Base-by-base conservation (phyloP, 495 filamentous ascomycete species). In the Penicillium atrosanguineum region DNA sequence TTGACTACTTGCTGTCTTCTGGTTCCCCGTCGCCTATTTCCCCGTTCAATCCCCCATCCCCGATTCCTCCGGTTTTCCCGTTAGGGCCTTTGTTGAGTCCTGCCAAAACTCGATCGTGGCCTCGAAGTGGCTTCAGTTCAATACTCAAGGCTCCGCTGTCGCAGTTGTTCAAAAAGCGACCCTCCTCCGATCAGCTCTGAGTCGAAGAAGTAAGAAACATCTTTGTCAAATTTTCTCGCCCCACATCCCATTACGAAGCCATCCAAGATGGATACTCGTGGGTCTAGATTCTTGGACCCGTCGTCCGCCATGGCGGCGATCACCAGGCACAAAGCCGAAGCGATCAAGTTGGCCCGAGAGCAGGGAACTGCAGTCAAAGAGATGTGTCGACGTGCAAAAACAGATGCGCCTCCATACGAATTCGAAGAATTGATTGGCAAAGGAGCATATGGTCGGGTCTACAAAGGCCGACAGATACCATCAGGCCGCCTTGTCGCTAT, bases 391-490 rank as follows among this genome's bases (percentile, higher is more conserved):
- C 62, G 74, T 42, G 74, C 74, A 16, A 76, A 77, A 55, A 67
- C 71, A 0, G 71, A 77, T 11, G 59, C 69, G 3, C 79, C 79
- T 11, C 80, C 82, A 1, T 98, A 95, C 58, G 83, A 83, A 12
- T 89, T 98, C 38, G 78, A 87, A 36, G 93, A 97, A 68, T 73
- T 97, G 50, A 93, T 96, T 53, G 94, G 94, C 18, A 97, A 97
- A 69, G 94, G 94, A n/a, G 86, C 87, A 5, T 97, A 90, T 71
- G 95, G 94, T 16, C 85, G 92, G 34, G 94, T 98, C 8, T 98
- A 92, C 78, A 96, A 94, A 69, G 90, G 83, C 19, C 64, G 61
- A 62, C 54, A 86, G 75, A 69, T 71, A 70, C 70, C 79, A n/a
- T 81, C 79, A 0, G 78, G 81, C 21, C 69, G 79, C 18, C 64